Evolutionary conservation across 139 green algal genomes (phyloP).

Genomic region (Micromonas pusilla): DNA sequence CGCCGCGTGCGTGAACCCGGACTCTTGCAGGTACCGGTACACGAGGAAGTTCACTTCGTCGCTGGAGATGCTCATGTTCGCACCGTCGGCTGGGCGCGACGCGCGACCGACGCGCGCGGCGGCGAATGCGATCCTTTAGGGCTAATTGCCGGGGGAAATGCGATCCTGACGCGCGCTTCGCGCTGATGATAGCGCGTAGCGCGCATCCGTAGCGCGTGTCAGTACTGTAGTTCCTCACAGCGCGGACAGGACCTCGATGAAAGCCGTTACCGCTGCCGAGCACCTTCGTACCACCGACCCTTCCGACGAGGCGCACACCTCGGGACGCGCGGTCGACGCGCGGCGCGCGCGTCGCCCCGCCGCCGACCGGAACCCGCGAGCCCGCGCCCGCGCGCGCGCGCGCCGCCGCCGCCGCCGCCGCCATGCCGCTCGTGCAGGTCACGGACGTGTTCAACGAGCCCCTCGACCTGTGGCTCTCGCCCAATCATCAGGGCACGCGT

Average conservation of each 20-base stretch:
- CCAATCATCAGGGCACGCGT: not conserved
- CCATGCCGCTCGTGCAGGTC: slow-evolving; percentile 3
- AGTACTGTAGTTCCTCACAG: not conserved
- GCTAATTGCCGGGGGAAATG: not conserved
- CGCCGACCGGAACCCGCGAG: not conserved
- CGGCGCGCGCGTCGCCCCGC: no score
- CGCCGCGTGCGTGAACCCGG: slow-evolving; percentile 85
- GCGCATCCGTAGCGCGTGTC: not conserved
- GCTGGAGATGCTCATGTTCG: slow-evolving; percentile 56
- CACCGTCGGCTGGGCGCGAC: not conserved
- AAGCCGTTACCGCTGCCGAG: not conserved
- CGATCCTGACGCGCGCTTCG: not conserved
- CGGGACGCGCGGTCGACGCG: no score
- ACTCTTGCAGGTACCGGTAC: slow-evolving; percentile 89
- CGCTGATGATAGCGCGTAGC: not conserved
- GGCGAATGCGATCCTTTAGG: not conserved
- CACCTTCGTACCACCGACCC: no score
- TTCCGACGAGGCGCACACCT: no score
- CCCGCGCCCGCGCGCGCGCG: no score
- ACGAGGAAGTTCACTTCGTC: slow-evolving; percentile 94
- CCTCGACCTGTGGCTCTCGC: slow-evolving; percentile 13
- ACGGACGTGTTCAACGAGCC: not conserved
- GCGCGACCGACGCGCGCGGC: not conserved
- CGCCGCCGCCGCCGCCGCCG: not conserved
- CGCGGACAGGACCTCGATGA: not conserved